Base-by-base conservation (phyloP, 2,329 filamentous ascomycete species). In the Aspergillus persii region DNA sequence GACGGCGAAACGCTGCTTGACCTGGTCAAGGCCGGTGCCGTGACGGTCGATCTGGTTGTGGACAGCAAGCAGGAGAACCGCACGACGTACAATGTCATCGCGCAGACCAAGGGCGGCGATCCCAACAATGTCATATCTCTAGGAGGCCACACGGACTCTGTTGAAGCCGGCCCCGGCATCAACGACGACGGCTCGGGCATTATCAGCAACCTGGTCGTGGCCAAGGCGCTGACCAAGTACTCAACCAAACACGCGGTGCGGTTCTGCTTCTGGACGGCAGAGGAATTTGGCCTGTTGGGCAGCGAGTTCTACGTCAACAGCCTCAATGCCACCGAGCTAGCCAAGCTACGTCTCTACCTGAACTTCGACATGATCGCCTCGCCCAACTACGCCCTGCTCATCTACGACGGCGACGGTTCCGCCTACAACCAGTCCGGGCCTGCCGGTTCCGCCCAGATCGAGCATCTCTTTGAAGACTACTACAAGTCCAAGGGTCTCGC, bases 101-200 rank as follows among this genome's bases (percentile, higher is more conserved):
- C 86, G 4, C 82, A 85, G 64, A 85, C 84, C 9, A 83, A 80
- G 61, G 74, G 73, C 12, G 86, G 86, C 48, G 83, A 88, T 69
- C 80, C 83, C 18, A 74, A 84, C 62, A 86, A 87, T 67, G 77
- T 84, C 36, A 77, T 88, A 50, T 80, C 84, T 53, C 72, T 88
- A 12, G 85, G 85, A 47, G 85, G 81, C 2, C 86, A 89, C 72
- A 82, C 81, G 18, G 86, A 89, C 73, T 85, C 82, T 6, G 86
- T 88, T 23, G 77, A 79, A 30, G 81, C 79, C 3, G 86, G 86
- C 0, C 86, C 86, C 1, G 89, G 89, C 23, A 91, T 92, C 80
- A 92, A 92, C 72, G 89, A 92, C 66, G 88, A 92, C 68, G 89
- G 89, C 50, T 88, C 86, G 3, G 89, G 89, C 57, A 86, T 83